A percentile compares a stretch with the other conserved stretches of the same genome.
Evolutionary conservation across 495 filamentous ascomycete species (phyloP).

Genomic region (Penicillium pulvis): DNA sequence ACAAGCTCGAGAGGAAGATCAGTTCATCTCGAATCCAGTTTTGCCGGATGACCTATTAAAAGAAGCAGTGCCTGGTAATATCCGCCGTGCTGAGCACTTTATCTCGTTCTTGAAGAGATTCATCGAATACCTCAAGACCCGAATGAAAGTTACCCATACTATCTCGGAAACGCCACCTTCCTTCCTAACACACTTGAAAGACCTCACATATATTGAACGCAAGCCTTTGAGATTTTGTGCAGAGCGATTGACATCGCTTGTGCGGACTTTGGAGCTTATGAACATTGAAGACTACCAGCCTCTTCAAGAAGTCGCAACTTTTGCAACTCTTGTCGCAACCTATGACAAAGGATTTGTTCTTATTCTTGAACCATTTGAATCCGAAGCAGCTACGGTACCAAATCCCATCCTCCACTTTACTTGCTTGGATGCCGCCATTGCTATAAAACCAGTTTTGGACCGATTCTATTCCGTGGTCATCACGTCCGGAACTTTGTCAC

Average conservation of each 20-base stretch:
- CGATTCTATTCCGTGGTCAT: constrained; percentile 98
- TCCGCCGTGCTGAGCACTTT: constrained; percentile 95
- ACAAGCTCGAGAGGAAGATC: constrained; percentile 85
- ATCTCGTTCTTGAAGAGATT: constrained; percentile 93
- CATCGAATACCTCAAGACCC: constrained; percentile 96
- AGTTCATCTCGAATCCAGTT: constrained; percentile 91
- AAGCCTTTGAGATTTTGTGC: constrained; percentile 96
- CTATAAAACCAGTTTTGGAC: constrained; percentile 97
- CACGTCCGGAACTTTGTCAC: constrained; percentile 96
- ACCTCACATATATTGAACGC: constrained; percentile 95
- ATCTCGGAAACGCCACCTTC: constrained; percentile 96
- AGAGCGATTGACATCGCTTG: constrained; percentile 91
- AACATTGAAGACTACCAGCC: constrained; percentile 98
- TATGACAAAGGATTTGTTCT: constrained; percentile 97
- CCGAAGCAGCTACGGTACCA: constrained; percentile 90
- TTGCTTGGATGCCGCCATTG: constrained; percentile 96
- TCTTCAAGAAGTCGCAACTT: constrained; percentile 96
- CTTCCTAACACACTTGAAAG: constrained; percentile 90
- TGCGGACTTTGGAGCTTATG: constrained; percentile 91
- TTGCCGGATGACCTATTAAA: constrained; percentile 47
- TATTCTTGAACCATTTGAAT: constrained; percentile 95
- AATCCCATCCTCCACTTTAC: constrained; percentile 96
- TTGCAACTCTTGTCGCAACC: constrained; percentile 95
- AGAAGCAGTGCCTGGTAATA: constrained; percentile 96
- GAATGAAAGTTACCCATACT: constrained; percentile 97